These are phyloP conservation scores for Fusarium luffae DNA, from an alignment of 2,329 filamentous ascomycete genomes.

Conservation along the genomic window DNA sequence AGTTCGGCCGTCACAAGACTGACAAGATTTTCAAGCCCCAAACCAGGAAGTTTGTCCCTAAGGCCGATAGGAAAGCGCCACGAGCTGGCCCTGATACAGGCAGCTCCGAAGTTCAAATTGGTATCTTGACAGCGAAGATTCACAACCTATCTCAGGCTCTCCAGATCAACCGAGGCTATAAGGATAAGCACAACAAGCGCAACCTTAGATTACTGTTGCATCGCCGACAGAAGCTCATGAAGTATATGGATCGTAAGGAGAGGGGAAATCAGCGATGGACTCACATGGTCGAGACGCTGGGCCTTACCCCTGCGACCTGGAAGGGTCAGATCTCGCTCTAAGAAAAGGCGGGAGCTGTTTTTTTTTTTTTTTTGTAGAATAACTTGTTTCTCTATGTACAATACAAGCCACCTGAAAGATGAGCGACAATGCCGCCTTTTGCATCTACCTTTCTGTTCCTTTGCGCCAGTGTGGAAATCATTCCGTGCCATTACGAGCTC, in stretches of 20 bases:
- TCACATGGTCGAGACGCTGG: slow-evolving; percentile 84
- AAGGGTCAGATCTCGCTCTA: slow-evolving; percentile 79
- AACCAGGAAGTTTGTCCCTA: slow-evolving; percentile 58
- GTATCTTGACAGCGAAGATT: slow-evolving; percentile 95
- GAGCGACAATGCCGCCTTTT: slow-evolving; percentile 44
- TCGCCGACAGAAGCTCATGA: slow-evolving; percentile 85
- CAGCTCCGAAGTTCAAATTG: slow-evolving; percentile 96
- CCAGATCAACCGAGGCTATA: slow-evolving; percentile 73
- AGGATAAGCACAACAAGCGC: slow-evolving; percentile 94
- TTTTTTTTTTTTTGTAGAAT: slow-evolving; percentile 57
- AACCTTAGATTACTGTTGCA: slow-evolving; percentile 89
- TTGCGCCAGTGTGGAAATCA: slow-evolving; percentile 50
- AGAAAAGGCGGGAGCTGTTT: slow-evolving; percentile 34
- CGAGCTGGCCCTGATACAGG: slow-evolving; percentile 93
- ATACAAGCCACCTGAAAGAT: slow-evolving; percentile 53
- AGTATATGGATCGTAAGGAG: slow-evolving; percentile 89
- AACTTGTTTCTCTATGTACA: slow-evolving; percentile 62
- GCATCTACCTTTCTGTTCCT: slow-evolving; percentile 44
- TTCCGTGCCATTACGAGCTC: slow-evolving; percentile 53
- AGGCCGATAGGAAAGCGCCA: slow-evolving; percentile 53
- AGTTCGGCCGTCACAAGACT: slow-evolving; percentile 91
- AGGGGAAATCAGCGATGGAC: slow-evolving; percentile 91
- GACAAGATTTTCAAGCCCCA: slow-evolving; percentile 76
- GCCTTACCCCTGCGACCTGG: slow-evolving; percentile 88
- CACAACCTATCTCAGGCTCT: slow-evolving; percentile 79